phyloP scores from a whole-genome alignment of 176 grass and related monocot genomes.

The Carex scoparia region DNA sequence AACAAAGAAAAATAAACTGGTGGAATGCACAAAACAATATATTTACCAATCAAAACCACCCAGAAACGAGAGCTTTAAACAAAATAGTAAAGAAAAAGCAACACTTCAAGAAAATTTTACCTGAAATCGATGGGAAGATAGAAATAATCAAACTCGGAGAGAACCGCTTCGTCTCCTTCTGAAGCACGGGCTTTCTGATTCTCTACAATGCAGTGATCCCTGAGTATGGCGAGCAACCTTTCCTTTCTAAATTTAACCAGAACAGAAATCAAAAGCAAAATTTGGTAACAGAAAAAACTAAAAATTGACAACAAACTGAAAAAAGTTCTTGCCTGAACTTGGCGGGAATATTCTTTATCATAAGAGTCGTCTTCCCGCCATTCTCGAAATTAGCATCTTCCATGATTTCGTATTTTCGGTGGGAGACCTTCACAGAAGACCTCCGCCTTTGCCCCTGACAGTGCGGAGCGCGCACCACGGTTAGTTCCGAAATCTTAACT shows the following conservation, averaged over 20 bases:
- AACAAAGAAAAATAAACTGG: background rate
- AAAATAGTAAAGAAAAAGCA: too few relatives aligned
- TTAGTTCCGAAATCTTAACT: background rate
- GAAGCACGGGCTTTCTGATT: slow-evolving; percentile 11
- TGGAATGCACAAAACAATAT: background rate
- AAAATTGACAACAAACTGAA: background rate
- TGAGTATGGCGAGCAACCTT: slow-evolving; percentile 30
- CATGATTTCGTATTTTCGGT: background rate
- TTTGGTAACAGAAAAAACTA: background rate
- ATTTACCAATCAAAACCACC: background rate
- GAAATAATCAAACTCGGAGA: slow-evolving; percentile 54
- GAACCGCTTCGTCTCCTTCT: background rate
- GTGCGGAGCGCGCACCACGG: background rate
- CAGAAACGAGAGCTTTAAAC: too few relatives aligned
- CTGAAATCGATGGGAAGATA: slow-evolving; percentile 64
- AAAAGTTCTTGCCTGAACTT: background rate
- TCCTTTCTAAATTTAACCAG: slow-evolving; percentile 21
- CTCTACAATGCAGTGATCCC: slow-evolving; percentile 35
- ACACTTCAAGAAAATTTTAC: background rate
- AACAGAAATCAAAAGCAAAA: background rate
- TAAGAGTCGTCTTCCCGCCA: slow-evolving; percentile 21
- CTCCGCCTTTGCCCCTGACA: background rate
- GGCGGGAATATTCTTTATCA: slow-evolving; percentile 55
- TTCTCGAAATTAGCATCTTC: background rate
- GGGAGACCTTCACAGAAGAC: background rate